phyloP scores from a whole-genome alignment of 2,329 filamentous ascomycete species.

The Aureobasidium sp. region DNA sequence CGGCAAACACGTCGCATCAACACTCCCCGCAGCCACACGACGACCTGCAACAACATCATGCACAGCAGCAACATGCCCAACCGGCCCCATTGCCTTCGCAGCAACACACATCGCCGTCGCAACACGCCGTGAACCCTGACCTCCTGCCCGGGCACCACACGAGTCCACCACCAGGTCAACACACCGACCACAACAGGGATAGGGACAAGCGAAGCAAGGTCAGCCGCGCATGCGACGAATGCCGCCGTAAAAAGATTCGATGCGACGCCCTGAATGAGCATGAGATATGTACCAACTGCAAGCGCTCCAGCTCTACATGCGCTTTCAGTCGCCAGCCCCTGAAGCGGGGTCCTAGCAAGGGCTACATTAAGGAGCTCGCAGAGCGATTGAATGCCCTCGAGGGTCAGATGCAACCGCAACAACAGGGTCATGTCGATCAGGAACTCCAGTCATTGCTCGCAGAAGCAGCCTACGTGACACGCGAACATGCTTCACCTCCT shows the following conservation, averaged over 20 bases:
- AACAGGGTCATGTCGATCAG: constrained; percentile 24
- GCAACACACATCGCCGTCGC: neutral
- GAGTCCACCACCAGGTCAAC: constrained; percentile 13
- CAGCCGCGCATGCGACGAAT: constrained; percentile 21
- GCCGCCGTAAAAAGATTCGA: constrained; percentile 50
- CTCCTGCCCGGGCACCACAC: constrained; percentile 3
- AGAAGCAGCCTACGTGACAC: constrained; percentile 19
- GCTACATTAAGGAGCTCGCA: constrained; percentile 87
- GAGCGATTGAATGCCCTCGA: constrained; percentile 79
- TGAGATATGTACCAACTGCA: constrained; percentile 73
- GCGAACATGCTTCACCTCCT: constrained; percentile 12
- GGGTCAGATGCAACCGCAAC: constrained; percentile 53
- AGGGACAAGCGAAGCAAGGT: constrained; percentile 19
- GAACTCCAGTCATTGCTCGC: constrained; percentile 28
- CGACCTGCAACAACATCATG: neutral
- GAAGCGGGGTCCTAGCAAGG: constrained; percentile 62
- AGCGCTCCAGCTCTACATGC: constrained; percentile 67
- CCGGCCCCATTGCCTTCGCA: neutral
- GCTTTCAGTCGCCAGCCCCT: constrained; percentile 82
- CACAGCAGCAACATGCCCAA: neutral
- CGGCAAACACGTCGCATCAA: constrained; percentile 7
- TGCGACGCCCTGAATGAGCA: constrained; percentile 75
- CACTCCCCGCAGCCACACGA: constrained; percentile 9
- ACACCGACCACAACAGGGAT: constrained; percentile 11
- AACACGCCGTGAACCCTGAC: neutral